Evolutionary conservation across 2,329 filamentous ascomycete species (phyloP).

Genomic region (Knufia fluminis): DNA sequence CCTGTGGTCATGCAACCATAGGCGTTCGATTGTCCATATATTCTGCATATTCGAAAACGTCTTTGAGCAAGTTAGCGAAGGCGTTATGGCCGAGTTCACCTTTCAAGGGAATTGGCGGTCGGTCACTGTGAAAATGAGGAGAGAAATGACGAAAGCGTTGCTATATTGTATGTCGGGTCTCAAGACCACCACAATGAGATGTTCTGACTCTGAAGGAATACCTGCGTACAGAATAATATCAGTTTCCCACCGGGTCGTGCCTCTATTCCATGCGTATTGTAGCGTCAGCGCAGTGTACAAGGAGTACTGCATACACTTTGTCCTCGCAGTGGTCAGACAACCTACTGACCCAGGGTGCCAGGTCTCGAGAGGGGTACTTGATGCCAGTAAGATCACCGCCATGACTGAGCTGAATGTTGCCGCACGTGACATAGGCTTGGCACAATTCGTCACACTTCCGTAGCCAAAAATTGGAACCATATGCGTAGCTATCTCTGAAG

Average conservation of each 20-base stretch:
- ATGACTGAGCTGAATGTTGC: no score
- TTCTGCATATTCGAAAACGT: neutral
- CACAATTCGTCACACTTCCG: neutral
- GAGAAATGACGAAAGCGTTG: neutral
- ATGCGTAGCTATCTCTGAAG: neutral
- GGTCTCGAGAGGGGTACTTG: no score
- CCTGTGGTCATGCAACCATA: neutral
- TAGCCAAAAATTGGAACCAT: conserved; percentile 3
- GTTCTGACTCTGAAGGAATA: no score
- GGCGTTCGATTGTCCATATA: neutral
- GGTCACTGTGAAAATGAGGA: neutral
- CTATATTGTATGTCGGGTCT: neutral
- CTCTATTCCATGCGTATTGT: neutral
- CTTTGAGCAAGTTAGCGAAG: conserved; percentile 2
- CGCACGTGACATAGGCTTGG: neutral
- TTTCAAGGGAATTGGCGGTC: neutral
- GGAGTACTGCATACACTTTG: no score
- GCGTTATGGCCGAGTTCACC: neutral
- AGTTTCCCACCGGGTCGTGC: neutral
- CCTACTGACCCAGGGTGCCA: no score
- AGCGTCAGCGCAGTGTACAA: no score
- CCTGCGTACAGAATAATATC: neutral
- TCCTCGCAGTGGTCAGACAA: no score
- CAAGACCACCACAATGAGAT: no score
- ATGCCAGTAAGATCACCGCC: no score